Evolutionary conservation across 1,139 yeast genomes (phyloP).

Genomic region (Scheffersomyces illinoinensis): DNA sequence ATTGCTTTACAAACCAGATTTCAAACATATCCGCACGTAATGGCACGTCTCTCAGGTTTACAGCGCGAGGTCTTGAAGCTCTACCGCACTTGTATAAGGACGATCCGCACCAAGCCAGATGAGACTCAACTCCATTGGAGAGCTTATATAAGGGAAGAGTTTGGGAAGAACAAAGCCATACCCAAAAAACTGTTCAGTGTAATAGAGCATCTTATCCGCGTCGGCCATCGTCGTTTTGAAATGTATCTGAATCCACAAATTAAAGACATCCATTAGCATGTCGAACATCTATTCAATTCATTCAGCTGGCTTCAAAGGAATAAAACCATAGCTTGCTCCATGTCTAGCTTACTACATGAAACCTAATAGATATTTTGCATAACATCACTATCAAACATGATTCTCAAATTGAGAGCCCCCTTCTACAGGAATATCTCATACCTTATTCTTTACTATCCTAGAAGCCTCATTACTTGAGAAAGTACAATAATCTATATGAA

Average conservation of each 20-base stretch:
- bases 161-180: constrained; percentile 56
- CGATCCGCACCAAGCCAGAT: constrained; percentile 56
- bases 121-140: constrained; percentile 48
- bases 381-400: too few relatives aligned
- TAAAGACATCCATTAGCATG: constrained; percentile 55
- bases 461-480: too few relatives aligned
- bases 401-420: too few relatives aligned
- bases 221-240: constrained; percentile 72
- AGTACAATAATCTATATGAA: too few relatives aligned
- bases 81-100: constrained; percentile 59
- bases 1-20: not conserved
- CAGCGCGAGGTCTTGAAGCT: constrained; percentile 65
- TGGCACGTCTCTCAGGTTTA: constrained; percentile 56
- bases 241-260: constrained; percentile 69
- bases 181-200: constrained; percentile 83
- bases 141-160: constrained; percentile 54
- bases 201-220: constrained; percentile 79
- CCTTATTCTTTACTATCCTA: too few relatives aligned
- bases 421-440: too few relatives aligned
- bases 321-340: too few relatives aligned
- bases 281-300: not conserved
- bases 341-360: too few relatives aligned
- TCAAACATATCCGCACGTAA: constrained; percentile 5
- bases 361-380: too few relatives aligned
- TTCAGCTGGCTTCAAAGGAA: too few relatives aligned